Percentiles rank a stretch among this genome's conserved stretches.
Conservation (phyloP, 2,329 filamentous ascomycete species). For the Aaosphaeria arxii region DNA sequence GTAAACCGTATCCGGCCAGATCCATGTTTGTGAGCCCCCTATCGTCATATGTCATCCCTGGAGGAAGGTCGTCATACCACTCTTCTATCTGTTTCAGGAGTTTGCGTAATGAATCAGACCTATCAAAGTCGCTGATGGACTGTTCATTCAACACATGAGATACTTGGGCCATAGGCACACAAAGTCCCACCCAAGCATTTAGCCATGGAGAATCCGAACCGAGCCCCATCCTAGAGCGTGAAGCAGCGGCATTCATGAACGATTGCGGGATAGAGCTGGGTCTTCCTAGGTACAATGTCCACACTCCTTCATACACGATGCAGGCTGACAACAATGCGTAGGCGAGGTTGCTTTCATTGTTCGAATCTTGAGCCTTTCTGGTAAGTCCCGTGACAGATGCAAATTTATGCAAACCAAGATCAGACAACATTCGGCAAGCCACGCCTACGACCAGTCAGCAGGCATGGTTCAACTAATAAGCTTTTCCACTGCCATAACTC, state of each 20-base stretch:
- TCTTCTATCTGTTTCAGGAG: neutral
- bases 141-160: neutral
- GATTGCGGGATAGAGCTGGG: neutral
- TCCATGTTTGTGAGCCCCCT: neutral
- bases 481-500: neutral
- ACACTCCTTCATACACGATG: neutral
- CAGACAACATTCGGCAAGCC: no score
- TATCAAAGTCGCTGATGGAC: neutral
- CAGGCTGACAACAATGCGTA: neutral
- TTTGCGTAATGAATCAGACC: neutral
- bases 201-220: neutral
- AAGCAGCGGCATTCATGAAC: neutral
- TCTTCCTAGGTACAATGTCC: neutral
- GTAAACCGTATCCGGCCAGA: neutral
- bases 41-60: neutral
- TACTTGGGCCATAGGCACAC: neutral
- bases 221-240: no score
- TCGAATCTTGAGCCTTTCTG: no score
- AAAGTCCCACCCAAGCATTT: neutral
- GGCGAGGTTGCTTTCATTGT: no score
- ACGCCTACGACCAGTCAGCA: no score
- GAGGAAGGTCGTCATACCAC: neutral
- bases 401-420: no score
- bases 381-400: no score
- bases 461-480: no score